Base-by-base conservation (phyloP, 768 basidiomycete species). In the Scleroderma bovista region DNA sequence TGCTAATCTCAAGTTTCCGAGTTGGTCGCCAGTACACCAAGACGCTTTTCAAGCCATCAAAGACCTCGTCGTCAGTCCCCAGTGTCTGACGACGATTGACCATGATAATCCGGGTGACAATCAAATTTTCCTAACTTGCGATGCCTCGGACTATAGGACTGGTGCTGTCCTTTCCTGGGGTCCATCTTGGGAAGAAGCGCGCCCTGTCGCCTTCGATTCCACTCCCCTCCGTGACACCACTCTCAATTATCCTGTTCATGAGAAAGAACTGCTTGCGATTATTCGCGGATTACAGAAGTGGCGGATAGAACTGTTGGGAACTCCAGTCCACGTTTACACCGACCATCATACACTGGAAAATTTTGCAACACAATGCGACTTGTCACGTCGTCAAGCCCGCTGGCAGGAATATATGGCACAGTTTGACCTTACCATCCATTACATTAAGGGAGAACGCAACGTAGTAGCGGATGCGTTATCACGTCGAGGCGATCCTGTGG, bases 351-450 rank as follows among this genome's bases (percentile, higher is more conserved):
- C 66, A 0, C 52, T 67, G 4, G 57, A 51, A 26, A 46, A 33
- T 26, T 47, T 51, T 22, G 1, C 29, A 5, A 44, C 33, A 19
- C 51, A 53, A n/a, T 34, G n/a, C 6, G 24, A 44, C 17, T 26
- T 53, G 3, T 48, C 42, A 7, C 46, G 16, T 24, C 13, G 39
- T 3, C 51, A 74, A 39, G 62, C 63, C 0, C 59, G 65, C 0
- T 75, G 74, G 75, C 34, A 72, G 6, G 71, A 75, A 44, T 66
- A 69, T 17, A 48, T 78, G 0, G 44, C 33, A 4, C 51, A 53
- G 19, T 34, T 6, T 11, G n/a, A 44, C 24, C 36, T 53, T 1
- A 26, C 33, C 17, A 40, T 40, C 3, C 38, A 40, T 12, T 40
- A 40, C 12, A 12, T 40, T 5, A 12, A 22, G 38, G n/a, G 38